phyloP scores from a whole-genome alignment of 2,329 filamentous ascomycete genomes.

The Fusarium sp. region DNA sequence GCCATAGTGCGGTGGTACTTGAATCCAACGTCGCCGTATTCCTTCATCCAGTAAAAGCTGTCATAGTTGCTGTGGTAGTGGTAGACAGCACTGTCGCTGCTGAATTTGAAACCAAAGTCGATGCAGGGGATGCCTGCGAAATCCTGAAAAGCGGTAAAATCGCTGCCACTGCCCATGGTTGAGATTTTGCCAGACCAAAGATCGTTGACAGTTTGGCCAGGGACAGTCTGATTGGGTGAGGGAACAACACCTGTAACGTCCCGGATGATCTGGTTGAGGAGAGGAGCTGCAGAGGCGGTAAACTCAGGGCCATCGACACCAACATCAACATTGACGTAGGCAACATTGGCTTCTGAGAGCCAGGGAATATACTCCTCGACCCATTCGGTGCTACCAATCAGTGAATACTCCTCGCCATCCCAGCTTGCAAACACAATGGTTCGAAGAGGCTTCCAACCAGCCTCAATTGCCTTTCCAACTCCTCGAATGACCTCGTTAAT shows the following conservation, averaged over 20 bases:
- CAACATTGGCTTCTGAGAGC: constrained; percentile 79
- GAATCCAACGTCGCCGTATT: constrained; percentile 78
- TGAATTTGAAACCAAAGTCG: constrained; percentile 70
- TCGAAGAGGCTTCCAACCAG: constrained; percentile 73
- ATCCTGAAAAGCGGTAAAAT: constrained; percentile 82
- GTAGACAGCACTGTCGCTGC: constrained; percentile 68
- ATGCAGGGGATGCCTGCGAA: constrained; percentile 75
- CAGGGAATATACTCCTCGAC: constrained; percentile 90
- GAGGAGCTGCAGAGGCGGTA: constrained; percentile 74
- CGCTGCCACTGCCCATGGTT: constrained; percentile 79
- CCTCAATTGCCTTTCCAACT: constrained; percentile 77
- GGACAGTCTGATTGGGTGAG: constrained; percentile 82
- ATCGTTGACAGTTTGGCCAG: constrained; percentile 77
- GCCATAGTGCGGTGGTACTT: constrained; percentile 76
- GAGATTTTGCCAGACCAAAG: constrained; percentile 72
- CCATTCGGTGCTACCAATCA: constrained; percentile 92
- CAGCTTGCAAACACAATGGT: constrained; percentile 92
- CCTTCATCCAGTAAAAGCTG: constrained; percentile 89
- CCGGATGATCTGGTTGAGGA: constrained; percentile 80
- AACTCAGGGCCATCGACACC: constrained; percentile 77
- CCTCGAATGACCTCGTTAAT: constrained; percentile 83
- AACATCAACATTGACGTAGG: constrained; percentile 89
- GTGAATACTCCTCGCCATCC: constrained; percentile 87
- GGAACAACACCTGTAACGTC: constrained; percentile 73
- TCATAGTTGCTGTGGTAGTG: constrained; percentile 95